Evolutionary conservation across 768 basidiomycete genomes (phyloP).

Genomic region (Termitomyces titanicus): DNA sequence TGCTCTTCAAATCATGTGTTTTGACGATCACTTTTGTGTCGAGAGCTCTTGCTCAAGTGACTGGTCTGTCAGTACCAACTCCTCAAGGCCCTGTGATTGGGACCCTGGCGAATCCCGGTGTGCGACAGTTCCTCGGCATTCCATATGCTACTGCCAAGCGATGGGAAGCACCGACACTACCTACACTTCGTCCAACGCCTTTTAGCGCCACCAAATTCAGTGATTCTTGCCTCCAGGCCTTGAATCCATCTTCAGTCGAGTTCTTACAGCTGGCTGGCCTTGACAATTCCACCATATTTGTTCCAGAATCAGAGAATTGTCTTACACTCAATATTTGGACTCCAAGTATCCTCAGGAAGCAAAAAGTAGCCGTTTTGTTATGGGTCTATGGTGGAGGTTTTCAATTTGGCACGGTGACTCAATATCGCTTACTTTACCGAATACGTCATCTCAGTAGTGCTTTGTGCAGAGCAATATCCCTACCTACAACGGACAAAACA

Average conservation of each 20-base stretch:
- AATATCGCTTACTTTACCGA: not conserved
- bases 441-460: not conserved
- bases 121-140: conserved; percentile 34
- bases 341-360: conserved; percentile 27
- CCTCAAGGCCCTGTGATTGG: conserved; percentile 30
- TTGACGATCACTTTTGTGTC: not conserved
- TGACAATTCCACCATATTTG: conserved; percentile 19
- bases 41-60: not conserved
- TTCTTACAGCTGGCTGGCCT: conserved; percentile 22
- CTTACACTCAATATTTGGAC: conserved; percentile 36
- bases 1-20: not conserved
- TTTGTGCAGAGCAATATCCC: conserved; percentile 26
- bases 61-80: conserved; percentile 24
- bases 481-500: conserved; percentile 26
- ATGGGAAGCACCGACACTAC: conserved; percentile 27
- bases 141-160: conserved; percentile 31
- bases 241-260: conserved; percentile 18
- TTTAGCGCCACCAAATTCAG: conserved; percentile 28
- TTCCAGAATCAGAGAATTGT: conserved; percentile 33
- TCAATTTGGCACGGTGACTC: conserved; percentile 32
- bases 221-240: conserved; percentile 27
- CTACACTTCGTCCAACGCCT: conserved; percentile 16
- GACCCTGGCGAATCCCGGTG: conserved; percentile 20
- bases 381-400: conserved; percentile 40
- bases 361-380: conserved; percentile 31